These are phyloP conservation scores for Xanthoconium stramineum DNA, from an alignment of 768 basidiomycete species.

Conservation along the genomic window DNA sequence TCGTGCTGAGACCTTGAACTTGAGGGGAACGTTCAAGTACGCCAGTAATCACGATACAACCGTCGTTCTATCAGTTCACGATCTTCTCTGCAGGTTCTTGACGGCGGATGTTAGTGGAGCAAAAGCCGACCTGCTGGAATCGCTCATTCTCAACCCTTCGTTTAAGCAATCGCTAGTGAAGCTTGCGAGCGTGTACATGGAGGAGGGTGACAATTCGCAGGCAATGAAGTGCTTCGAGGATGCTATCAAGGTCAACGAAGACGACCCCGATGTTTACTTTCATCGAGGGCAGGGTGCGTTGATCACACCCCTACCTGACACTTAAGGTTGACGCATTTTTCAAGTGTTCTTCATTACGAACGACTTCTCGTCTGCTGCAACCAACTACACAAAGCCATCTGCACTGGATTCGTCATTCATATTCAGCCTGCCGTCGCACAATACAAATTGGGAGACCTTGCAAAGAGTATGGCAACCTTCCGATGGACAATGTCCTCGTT, in stretches of 20 bases:
- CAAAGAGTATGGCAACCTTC: no score
- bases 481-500: no score
- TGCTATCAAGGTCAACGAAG: no score
- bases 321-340: neutral
- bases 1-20: constrained; percentile 85
- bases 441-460: no score
- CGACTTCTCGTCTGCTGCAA: no score
- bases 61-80: neutral
- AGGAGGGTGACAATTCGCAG: constrained; percentile 74
- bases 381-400: no score
- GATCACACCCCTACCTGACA: constrained; percentile 30
- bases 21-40: constrained; percentile 94
- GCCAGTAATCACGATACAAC: constrained; percentile 24
- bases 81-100: constrained; percentile 66
- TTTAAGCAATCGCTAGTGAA: no score
- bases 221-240: no score
- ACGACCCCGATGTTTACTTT: no score
- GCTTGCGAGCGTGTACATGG: no score
- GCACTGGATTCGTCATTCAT: no score
- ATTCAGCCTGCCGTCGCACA: constrained; percentile 98
- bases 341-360: constrained; percentile 93
- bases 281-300: no score
- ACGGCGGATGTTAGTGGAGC: constrained; percentile 80
- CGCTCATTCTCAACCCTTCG: constrained; percentile 59
- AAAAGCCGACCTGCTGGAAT: constrained; percentile 77